Conservation (phyloP, 176 grass and related monocot species). For the Musa beccarii region DNA sequence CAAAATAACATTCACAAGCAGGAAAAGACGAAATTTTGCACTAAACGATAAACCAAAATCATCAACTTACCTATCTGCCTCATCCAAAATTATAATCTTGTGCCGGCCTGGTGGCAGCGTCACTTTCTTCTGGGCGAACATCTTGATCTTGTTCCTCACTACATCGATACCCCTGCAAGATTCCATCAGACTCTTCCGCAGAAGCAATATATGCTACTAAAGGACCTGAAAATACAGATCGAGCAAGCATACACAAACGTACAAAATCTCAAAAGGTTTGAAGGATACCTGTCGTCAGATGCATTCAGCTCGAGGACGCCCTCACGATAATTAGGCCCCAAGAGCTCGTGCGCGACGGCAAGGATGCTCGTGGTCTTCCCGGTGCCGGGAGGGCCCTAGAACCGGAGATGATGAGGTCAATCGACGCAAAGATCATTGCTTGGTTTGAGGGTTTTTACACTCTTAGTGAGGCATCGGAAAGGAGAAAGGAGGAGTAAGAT, state of each 20-base stretch:
- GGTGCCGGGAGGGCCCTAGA: constrained; percentile 80
- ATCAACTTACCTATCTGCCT: constrained; percentile 77
- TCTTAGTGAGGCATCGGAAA: neutral
- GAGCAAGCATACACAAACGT: neutral
- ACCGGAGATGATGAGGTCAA: neutral
- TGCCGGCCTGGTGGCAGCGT: constrained; percentile 69
- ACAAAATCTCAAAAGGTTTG: neutral
- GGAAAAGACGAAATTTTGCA: neutral
- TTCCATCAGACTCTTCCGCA: neutral
- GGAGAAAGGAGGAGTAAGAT: neutral
- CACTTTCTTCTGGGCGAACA: constrained; percentile 99
- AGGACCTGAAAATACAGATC: neutral
- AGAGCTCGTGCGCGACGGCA: constrained; percentile 77
- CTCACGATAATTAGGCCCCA: constrained; percentile 80
- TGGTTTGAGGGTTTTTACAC: constrained; percentile 13
- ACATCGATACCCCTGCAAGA: constrained; percentile 80
- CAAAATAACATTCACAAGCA: neutral
- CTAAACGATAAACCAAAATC: neutral
- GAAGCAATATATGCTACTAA: neutral
- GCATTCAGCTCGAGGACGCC: constrained; percentile 95
- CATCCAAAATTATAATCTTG: constrained; percentile 90
- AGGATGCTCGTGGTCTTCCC: constrained; percentile 98
- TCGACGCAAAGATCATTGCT: neutral
- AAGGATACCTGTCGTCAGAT: constrained; percentile 68
- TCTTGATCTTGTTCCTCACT: constrained; percentile 97